phyloP scores from a whole-genome alignment of 2,329 filamentous ascomycete genomes.

The Trichocomaceae sp. region DNA sequence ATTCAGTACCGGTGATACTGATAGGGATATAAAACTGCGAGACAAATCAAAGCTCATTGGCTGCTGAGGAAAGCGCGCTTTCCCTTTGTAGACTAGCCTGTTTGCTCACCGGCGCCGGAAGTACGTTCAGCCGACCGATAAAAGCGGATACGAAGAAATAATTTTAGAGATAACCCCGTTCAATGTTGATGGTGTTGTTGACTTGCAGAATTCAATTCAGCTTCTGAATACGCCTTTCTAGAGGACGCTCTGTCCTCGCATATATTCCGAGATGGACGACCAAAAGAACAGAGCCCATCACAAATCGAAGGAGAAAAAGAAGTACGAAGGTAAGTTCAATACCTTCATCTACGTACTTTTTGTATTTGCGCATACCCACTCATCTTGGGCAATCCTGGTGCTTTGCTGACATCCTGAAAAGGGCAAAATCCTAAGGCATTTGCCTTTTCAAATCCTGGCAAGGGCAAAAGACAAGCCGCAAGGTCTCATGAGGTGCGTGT shows the following conservation, averaged over 20 bases:
- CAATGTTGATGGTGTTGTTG: too few species aligned
- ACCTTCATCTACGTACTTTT: constrained; percentile 5
- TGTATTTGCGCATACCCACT: background rate
- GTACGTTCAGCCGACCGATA: constrained; percentile 11
- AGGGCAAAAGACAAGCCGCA: constrained; percentile 61
- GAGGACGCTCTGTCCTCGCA: constrained; percentile 1
- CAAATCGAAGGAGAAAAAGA: constrained; percentile 83
- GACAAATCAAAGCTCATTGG: background rate
- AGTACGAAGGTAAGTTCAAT: constrained; percentile 52
- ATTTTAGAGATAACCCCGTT: constrained; percentile 13
- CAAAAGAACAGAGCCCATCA: constrained; percentile 82
- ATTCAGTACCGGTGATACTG: too few species aligned
- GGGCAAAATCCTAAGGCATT: constrained; percentile 87
- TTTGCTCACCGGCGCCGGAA: constrained; percentile 4
- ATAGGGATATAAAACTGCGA: too few species aligned
- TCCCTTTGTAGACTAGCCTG: background rate
- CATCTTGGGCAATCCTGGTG: background rate
- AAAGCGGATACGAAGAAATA: constrained; percentile 15
- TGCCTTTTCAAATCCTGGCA: constrained; percentile 73
- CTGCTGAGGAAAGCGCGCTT: background rate
- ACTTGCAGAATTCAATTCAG: constrained; percentile 11
- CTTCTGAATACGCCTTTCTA: constrained; percentile 12
- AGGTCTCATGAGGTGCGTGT: constrained; percentile 48
- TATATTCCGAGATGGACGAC: constrained; percentile 59
- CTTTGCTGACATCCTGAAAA: constrained; percentile 23